Evolutionary conservation across 1,284 basidiomycete species (phyloP).

Genomic region (Ceratorhiza oryzae-sativae): DNA sequence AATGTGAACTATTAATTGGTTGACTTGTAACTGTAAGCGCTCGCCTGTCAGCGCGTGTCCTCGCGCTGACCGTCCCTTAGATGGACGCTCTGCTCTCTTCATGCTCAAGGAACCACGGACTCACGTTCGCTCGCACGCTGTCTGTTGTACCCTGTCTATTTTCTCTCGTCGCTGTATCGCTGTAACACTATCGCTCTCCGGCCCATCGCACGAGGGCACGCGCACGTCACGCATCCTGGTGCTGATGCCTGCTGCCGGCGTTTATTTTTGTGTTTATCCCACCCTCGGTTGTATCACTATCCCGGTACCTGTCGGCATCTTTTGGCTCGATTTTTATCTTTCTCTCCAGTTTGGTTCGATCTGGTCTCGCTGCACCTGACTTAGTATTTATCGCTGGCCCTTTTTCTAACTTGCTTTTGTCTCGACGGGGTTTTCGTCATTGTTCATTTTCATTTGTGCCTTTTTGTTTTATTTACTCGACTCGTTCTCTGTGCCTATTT

Average conservation of each 20-base stretch:
- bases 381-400: slow-evolving; percentile 26
- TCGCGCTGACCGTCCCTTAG: slow-evolving; percentile 11
- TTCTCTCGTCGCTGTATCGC: slow-evolving; percentile 17
- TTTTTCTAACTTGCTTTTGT: slow-evolving; percentile 9
- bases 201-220: slow-evolving; percentile 28
- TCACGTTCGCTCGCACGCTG: slow-evolving; percentile 19
- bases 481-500: slow-evolving; percentile 34
- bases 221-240: slow-evolving; percentile 19
- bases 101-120: slow-evolving; percentile 20
- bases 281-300: slow-evolving; percentile 36
- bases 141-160: slow-evolving; percentile 23
- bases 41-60: slow-evolving; percentile 1
- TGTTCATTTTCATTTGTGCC: neutral
- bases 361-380: slow-evolving; percentile 7
- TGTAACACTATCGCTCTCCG: slow-evolving; percentile 24
- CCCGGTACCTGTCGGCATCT: slow-evolving; percentile 11
- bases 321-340: slow-evolving; percentile 28
- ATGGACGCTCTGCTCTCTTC: slow-evolving; percentile 11
- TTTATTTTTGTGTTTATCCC: slow-evolving; percentile 18
- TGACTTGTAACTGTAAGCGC: slow-evolving; percentile 26
- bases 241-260: slow-evolving; percentile 23
- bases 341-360: slow-evolving; percentile 8
- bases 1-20: slow-evolving; percentile 21
- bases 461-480: slow-evolving; percentile 18
- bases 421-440: slow-evolving; percentile 13